A percentile compares a stretch with the other conserved stretches of the same genome.
phyloP scores from a whole-genome alignment of 257 asterid genomes.

The Penstemon barbatus region DNA sequence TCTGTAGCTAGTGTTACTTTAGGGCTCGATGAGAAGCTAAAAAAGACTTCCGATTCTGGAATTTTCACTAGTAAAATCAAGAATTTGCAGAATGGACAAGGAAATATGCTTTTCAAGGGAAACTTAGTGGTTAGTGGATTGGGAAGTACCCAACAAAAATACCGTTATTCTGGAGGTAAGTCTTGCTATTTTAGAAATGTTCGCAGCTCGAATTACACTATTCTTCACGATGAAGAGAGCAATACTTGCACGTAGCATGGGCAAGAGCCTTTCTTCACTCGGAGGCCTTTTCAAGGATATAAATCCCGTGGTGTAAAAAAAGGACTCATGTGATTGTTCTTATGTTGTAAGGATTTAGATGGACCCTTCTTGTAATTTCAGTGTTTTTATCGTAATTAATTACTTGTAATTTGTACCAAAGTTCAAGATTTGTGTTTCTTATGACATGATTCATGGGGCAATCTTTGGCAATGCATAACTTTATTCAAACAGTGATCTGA shows the following conservation, averaged over 20 bases:
- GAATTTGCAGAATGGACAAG: conserved; percentile 10
- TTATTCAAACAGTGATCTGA: too few relatives aligned
- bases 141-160: conserved; percentile 64
- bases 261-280: conserved; percentile 19
- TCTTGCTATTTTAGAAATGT: conserved; percentile 61
- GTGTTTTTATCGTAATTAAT: neutral
- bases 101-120: conserved; percentile 55
- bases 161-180: conserved; percentile 33
- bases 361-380: neutral
- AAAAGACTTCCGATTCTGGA: conserved; percentile 27
- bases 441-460: neutral
- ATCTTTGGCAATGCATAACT: neutral
- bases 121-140: conserved; percentile 50
- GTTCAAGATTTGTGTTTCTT: neutral
- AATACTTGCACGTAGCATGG: conserved; percentile 32
- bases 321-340: conserved; percentile 29
- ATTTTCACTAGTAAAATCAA: neutral
- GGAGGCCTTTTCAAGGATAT: conserved; percentile 19
- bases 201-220: conserved; percentile 74
- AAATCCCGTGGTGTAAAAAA: conserved; percentile 14
- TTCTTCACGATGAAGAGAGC: conserved; percentile 53
- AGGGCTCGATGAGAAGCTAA: conserved; percentile 36
- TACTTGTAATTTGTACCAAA: neutral
- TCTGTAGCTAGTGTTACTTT: conserved; percentile 34
- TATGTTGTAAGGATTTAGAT: conserved; percentile 2